phyloP scores from a whole-genome alignment of 1,284 basidiomycete species.

The Neolentinus lepideus region DNA sequence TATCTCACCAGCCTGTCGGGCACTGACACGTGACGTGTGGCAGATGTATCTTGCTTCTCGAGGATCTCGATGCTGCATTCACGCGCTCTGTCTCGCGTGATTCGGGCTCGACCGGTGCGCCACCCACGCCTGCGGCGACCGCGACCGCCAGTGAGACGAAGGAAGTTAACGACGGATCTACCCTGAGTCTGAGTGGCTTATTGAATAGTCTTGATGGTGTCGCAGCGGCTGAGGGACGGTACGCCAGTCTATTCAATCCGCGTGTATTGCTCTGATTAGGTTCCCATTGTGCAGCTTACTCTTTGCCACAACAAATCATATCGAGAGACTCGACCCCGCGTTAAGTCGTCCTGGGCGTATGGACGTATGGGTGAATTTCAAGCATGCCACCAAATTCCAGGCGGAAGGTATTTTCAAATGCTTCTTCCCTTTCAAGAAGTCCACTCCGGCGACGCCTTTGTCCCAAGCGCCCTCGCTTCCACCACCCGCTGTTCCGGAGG shows the following conservation, averaged over 20 bases:
- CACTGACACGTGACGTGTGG: slow-evolving; percentile 12
- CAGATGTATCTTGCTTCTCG: slow-evolving; percentile 82
- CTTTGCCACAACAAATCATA: slow-evolving; percentile 81
- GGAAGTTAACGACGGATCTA: slow-evolving; percentile 61
- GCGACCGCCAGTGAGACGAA: slow-evolving; percentile 29
- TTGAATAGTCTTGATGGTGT: slow-evolving; percentile 84
- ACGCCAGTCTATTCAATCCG: slow-evolving; percentile 20
- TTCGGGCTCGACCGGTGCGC: slow-evolving; percentile 64
- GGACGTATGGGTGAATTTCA: slow-evolving; percentile 87
- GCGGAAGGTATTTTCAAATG: slow-evolving; percentile 87
- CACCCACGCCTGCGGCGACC: slow-evolving; percentile 41
- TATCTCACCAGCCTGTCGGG: slow-evolving; percentile 8
- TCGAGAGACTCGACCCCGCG: slow-evolving; percentile 79
- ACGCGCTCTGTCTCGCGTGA: slow-evolving; percentile 79
- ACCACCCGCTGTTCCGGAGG: slow-evolving; percentile 20
- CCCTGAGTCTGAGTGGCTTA: slow-evolving; percentile 73
- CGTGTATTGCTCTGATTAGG: slow-evolving; percentile 2
- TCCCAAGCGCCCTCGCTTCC: not conserved
- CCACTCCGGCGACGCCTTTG: slow-evolving; percentile 19
- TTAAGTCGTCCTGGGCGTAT: slow-evolving; percentile 76
- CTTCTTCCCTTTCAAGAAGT: slow-evolving; percentile 70
- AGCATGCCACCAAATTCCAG: slow-evolving; percentile 81
- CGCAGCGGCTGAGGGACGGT: slow-evolving; percentile 80
- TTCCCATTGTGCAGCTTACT: slow-evolving; percentile 31
- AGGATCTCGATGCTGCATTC: slow-evolving; percentile 83